phyloP scores from a whole-genome alignment of 768 basidiomycete genomes.

The Boletus eberwhitei region DNA sequence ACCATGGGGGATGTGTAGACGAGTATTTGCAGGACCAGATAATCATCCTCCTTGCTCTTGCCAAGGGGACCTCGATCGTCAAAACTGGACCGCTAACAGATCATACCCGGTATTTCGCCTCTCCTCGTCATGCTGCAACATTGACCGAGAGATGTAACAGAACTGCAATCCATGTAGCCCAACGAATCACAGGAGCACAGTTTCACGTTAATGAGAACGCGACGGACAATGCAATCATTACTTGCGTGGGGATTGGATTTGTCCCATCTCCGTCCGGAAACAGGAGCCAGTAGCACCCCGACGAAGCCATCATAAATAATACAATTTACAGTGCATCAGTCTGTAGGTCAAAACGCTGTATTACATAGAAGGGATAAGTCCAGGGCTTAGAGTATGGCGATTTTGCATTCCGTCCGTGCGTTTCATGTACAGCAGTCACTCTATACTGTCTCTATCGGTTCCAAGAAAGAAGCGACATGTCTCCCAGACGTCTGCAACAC shows the following conservation, averaged over 20 bases:
- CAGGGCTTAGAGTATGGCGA: slow-evolving; percentile 18
- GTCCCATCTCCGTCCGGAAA: slow-evolving; percentile 16
- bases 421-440: slow-evolving; percentile 2
- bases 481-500: slow-evolving; percentile 65
- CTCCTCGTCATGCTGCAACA: not conserved
- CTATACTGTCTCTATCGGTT: slow-evolving; percentile 44
- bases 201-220: slow-evolving; percentile 52
- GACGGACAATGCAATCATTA: slow-evolving; percentile 42
- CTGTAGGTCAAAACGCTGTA: slow-evolving; percentile 9
- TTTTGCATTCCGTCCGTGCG: not conserved
- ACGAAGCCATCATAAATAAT: slow-evolving; percentile 14
- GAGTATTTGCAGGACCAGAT: slow-evolving; percentile 73
- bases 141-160: slow-evolving; percentile 24
- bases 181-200: slow-evolving; percentile 63
- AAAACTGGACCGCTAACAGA: slow-evolving; percentile 55
- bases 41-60: slow-evolving; percentile 72
- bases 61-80: slow-evolving; percentile 59
- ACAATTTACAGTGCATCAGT: slow-evolving; percentile 21
- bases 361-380: slow-evolving; percentile 22
- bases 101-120: slow-evolving; percentile 56
- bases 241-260: slow-evolving; percentile 66
- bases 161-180: slow-evolving; percentile 71
- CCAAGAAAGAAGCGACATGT: slow-evolving; percentile 87
- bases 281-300: not conserved
- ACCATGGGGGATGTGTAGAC: slow-evolving; percentile 71